Conservation (phyloP, 345 rosid genomes). For the Passiflora organensis region DNA sequence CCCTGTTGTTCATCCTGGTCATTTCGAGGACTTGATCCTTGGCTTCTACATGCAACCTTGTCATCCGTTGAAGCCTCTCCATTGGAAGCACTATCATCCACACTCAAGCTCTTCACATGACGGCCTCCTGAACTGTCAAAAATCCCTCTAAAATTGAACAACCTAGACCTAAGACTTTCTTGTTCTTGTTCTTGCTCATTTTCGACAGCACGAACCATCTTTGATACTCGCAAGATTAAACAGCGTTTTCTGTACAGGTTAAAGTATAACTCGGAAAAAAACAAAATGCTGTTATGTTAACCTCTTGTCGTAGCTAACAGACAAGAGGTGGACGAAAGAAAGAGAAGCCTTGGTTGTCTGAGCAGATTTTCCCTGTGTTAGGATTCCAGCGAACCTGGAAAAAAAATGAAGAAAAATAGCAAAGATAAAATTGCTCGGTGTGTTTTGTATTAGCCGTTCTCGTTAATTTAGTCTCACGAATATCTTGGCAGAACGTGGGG, state of each 20-base stretch:
- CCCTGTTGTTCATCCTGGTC: slow-evolving; percentile 20
- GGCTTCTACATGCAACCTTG: slow-evolving; percentile 8
- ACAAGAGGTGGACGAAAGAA: neutral
- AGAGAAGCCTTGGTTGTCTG: slow-evolving; percentile 2
- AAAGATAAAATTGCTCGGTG: slow-evolving; percentile 3
- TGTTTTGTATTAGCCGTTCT: slow-evolving; percentile 10
- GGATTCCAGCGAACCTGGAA: slow-evolving; percentile 4
- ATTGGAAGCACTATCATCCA: slow-evolving; percentile 26
- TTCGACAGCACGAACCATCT: slow-evolving; percentile 51
- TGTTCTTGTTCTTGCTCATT: slow-evolving; percentile 48
- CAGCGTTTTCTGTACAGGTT: neutral
- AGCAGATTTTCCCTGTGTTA: neutral
- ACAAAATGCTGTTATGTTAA: neutral
- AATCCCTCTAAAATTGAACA: slow-evolving; percentile 58
- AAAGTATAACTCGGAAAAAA: neutral
- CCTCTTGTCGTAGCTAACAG: neutral
- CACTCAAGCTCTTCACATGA: slow-evolving; percentile 46
- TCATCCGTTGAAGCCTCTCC: slow-evolving; percentile 32
- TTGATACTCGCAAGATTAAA: neutral
- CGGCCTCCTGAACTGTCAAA: slow-evolving; percentile 26
- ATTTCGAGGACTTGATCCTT: slow-evolving; percentile 14
- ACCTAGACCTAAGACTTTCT: slow-evolving; percentile 45
- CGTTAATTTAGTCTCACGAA: neutral
- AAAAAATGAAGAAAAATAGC: slow-evolving; percentile 6
- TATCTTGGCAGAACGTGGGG: slow-evolving; percentile 42